Evolutionary conservation across 176 grass and related monocot genomes (phyloP), one percentile per base, ranked within the genome.

Genomic region (Aegilops umbellulata): DNA sequence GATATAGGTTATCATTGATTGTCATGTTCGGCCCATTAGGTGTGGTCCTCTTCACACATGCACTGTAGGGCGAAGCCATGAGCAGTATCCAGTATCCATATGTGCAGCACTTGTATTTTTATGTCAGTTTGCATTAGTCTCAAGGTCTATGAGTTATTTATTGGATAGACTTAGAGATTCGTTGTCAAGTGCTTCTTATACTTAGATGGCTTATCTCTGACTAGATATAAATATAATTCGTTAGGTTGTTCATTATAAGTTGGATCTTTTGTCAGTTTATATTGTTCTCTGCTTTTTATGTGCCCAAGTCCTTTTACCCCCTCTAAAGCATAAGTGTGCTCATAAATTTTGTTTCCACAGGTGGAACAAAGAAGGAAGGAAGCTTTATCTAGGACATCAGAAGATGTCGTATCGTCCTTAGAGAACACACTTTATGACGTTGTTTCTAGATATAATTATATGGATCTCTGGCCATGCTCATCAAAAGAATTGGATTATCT

Each of bases 401-500:
- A 94, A 84, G 97, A 98, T 14, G 80, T 34, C 77, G 74, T 66
- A 74, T 89, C 92, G 51, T 85, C 84, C 60, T 83, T 91, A n/a
- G 90, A 98, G 58, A 95, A 89, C 74, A 92, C 90, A 46, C 87
- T 98, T 47, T 86, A 92, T 80, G 97, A 95, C 4, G 12, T 95
- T 17, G 88, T 98, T 86, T 92, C 90, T 80, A 90, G 88, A 60
- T 98, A 95, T 19, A 98, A 87, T 75, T 98, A 89, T 82, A 85
- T 91, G 92, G 92, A 98, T 92, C 91, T 98, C 79, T 95, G 90
- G 92, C 97, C 97, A 85, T 95, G 97, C 69, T 95, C 94, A 82
- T 91, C 90, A 80, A 95, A 95, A 91, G 97, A 98, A 92, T 68
- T 98, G 84, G 97, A 98, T 94, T 91, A 98, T 90, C 84, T 98